Evolutionary conservation across 768 basidiomycete species (phyloP), one percentile per base, ranked within the genome.

Genomic region (Hysterangium stoloniferum): DNA sequence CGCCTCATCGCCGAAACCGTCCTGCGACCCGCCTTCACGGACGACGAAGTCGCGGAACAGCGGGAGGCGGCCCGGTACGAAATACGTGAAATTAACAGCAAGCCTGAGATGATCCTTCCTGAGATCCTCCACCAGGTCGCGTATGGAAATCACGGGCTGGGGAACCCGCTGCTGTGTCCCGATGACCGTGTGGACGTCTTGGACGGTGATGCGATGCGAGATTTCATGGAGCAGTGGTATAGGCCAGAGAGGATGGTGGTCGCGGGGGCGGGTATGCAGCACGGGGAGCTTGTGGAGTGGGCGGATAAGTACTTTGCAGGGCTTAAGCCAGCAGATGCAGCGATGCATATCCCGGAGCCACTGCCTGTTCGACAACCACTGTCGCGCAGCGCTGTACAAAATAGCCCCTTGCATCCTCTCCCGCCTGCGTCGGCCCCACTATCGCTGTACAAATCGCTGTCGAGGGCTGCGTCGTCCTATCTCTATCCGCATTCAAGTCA

Each of bases 191-290:
- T 96, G 60, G 70, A 79, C 45, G 55, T 66, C 42, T 80, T 97
- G 45, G 80, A 84, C 54, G 71, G 73, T 25, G 64, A 73, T 36
- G 67, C 78, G 20, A 72, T 98, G 52, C 73, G 77, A 43, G 68
- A 72, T 4, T 85, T 73, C 54, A 80, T 86, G 71, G 68, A 70
- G 48, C 77, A 82, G 34, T 96, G 92, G 93, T 97, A 91, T 64
- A 72, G 79, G 44, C 95, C 96, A 0, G 95, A 97, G 61, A 72
- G 89, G 48, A 96, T 99, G 79, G 94, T 98, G 34, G 75, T 98
- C 50, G 92, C 95, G 4, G 94, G 91, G 9, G 86, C 90, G 0
- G 96, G 96, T 8, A 85, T 99, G 78, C 77, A 73, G 8, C 96
- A 98, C 61, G 80, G 88, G 56, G 76, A 91, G 54, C 76, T 99